Evolutionary conservation across 208 protist genomes (phyloP).

Genomic region (Acanthamoeba quina): DNA sequence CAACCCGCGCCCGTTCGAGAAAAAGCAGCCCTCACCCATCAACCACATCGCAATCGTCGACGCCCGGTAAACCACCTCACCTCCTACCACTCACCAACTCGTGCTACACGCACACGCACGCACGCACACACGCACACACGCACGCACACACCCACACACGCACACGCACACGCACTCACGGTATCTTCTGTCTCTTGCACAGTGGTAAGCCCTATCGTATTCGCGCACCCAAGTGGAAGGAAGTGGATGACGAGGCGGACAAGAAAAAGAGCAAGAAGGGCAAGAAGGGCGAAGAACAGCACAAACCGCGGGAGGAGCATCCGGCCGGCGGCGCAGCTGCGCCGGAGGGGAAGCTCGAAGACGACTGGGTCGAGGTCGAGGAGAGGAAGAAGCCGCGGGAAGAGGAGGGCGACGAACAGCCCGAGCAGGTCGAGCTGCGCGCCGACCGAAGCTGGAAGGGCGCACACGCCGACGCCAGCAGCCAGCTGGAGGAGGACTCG

Average conservation of each 20-base stretch:
- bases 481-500: neutral
- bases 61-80: neutral
- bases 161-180: neutral
- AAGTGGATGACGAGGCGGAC: neutral
- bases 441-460: constrained; percentile 21
- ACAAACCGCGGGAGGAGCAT: neutral
- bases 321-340: neutral
- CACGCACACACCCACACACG: neutral
- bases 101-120: no score
- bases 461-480: neutral
- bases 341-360: neutral
- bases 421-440: constrained; percentile 3
- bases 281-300: neutral
- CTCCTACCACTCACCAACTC: neutral
- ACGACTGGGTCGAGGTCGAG: constrained; percentile 19
- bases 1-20: constrained; percentile 48
- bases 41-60: constrained; percentile 17
- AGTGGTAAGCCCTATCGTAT: constrained; percentile 16
- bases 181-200: neutral
- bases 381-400: neutral
- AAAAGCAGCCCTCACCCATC: constrained; percentile 43
- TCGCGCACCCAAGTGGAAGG: constrained; percentile 49
- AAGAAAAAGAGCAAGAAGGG: neutral
- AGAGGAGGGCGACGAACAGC: neutral
- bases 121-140: no score